Evolutionary conservation across 2,329 filamentous ascomycete genomes (phyloP).

Genomic region (Aspergillus eucalypticola): DNA sequence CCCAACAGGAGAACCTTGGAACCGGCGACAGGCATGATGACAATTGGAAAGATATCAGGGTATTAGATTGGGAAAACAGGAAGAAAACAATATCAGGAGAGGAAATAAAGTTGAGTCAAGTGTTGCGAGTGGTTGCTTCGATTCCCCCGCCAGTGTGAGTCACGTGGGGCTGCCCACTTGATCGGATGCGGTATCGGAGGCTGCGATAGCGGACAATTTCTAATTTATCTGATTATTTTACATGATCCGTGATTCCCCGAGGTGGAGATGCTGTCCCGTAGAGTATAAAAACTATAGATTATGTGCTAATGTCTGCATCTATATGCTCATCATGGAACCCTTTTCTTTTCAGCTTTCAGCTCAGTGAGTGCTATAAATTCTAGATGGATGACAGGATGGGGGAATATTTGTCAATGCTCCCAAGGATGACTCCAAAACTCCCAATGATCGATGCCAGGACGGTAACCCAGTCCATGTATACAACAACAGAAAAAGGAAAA

Average conservation of each 20-base stretch:
- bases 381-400: background rate
- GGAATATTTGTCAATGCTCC: constrained; percentile 9
- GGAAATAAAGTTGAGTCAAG: constrained; percentile 7
- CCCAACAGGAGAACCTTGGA: constrained; percentile 42
- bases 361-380: background rate
- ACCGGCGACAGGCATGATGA: constrained; percentile 41
- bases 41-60: constrained; percentile 3
- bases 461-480: background rate
- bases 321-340: background rate
- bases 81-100: constrained; percentile 19
- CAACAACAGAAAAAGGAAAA: background rate
- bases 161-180: constrained; percentile 25
- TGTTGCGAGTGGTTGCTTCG: background rate
- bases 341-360: background rate
- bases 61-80: constrained; percentile 17
- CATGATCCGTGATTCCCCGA: background rate
- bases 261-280: no score
- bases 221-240: background rate
- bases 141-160: constrained; percentile 11
- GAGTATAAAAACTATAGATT: background rate
- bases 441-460: background rate
- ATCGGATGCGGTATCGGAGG: constrained; percentile 27
- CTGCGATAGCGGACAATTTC: background rate
- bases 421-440: constrained; percentile 10
- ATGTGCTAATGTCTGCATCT: background rate